Evolutionary conservation across 345 rosid genomes (phyloP).

Genomic region (Cardamine resedifolia): DNA sequence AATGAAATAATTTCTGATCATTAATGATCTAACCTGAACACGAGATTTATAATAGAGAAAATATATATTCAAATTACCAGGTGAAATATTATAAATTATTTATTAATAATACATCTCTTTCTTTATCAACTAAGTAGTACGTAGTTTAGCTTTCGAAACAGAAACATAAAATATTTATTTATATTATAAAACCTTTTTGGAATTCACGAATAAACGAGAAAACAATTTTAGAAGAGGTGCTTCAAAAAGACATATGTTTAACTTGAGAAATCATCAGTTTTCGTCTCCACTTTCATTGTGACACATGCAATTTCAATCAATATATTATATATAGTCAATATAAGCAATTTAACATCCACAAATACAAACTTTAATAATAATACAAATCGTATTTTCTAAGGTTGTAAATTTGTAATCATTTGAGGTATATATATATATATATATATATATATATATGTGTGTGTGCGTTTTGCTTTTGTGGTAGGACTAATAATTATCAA

Average conservation of each 20-base stretch:
- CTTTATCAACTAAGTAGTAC: background rate
- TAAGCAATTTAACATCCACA: background rate
- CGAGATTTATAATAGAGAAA: background rate
- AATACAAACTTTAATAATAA: background rate
- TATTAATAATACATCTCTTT: background rate
- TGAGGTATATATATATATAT: background rate
- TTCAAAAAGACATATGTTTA: background rate
- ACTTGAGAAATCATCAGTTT: background rate
- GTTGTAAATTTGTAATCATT: conserved; percentile 30
- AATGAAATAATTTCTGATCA: background rate
- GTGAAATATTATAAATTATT: background rate
- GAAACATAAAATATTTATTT: background rate
- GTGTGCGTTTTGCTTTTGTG: conserved; percentile 18
- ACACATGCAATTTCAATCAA: background rate
- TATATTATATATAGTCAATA: background rate
- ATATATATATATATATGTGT: background rate
- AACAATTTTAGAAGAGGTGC: background rate
- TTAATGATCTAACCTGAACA: background rate
- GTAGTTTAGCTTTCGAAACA: background rate
- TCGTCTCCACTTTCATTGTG: background rate
- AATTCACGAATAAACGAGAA: background rate
- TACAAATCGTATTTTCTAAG: conserved; percentile 20
- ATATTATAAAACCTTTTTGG: background rate
- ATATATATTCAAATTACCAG: background rate
- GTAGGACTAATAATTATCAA: conserved; percentile 8